Evolutionary conservation across 2,329 filamentous ascomycete genomes (phyloP).

Genomic region (Ophiobolus disseminans): DNA sequence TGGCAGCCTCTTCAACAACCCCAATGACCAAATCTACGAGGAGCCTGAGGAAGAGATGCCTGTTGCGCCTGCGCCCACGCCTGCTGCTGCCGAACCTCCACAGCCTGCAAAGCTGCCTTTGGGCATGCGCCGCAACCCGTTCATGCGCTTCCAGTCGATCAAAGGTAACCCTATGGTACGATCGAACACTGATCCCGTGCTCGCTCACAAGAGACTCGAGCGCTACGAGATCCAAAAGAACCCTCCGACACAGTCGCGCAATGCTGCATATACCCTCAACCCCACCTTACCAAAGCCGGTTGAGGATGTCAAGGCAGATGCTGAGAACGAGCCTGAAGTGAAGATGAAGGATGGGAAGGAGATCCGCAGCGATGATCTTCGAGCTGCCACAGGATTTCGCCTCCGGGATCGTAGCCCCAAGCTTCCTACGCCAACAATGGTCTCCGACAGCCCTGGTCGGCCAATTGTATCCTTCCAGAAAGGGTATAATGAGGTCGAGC

Average conservation of each 20-base stretch:
- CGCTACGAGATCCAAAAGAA: constrained; percentile 82
- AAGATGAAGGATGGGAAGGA: constrained; percentile 80
- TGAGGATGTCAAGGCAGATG: constrained; percentile 34
- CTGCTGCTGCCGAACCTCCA: constrained; percentile 39
- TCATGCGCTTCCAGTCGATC: constrained; percentile 67
- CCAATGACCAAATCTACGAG: constrained; percentile 85
- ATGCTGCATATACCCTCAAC: constrained; percentile 81
- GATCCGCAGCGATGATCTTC: constrained; percentile 84
- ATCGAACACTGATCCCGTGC: constrained; percentile 55
- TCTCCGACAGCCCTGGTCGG: constrained; percentile 87
- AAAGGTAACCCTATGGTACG: constrained; percentile 54
- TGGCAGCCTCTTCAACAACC: constrained; percentile 71
- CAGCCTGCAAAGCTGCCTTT: constrained; percentile 53
- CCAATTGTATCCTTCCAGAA: constrained; percentile 97
- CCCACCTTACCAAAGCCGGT: constrained; percentile 45
- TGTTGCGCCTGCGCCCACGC: constrained; percentile 32
- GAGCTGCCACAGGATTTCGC: constrained; percentile 87
- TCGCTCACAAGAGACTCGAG: constrained; percentile 53
- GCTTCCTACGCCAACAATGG: constrained; percentile 85
- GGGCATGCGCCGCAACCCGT: constrained; percentile 67
- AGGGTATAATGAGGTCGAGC: constrained; percentile 79
- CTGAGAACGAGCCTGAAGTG: constrained; percentile 43
- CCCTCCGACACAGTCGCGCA: constrained; percentile 80
- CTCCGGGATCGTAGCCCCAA: constrained; percentile 85
- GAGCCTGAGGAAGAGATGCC: constrained; percentile 69